These are phyloP conservation scores for Rubroboletus pulcherrimus DNA, from an alignment of 768 basidiomycete species.

Conservation along the genomic window DNA sequence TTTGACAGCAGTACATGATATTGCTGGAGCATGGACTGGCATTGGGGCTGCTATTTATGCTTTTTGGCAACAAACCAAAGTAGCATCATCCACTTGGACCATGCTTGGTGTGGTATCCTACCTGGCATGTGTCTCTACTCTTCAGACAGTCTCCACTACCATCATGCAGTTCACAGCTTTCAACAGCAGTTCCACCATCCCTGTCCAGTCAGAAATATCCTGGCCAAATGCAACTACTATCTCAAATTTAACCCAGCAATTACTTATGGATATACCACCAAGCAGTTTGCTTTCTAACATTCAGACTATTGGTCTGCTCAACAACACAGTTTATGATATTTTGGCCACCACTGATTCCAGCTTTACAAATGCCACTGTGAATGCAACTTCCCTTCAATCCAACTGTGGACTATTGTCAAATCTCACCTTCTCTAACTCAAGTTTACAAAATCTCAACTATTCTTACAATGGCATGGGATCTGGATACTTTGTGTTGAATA, in stretches of 20 bases:
- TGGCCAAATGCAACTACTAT: constrained; percentile 10
- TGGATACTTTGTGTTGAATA: neutral
- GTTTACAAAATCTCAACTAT: constrained; percentile 4
- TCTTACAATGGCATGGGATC: neutral
- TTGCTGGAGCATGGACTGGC: constrained; percentile 19
- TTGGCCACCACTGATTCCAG: neutral
- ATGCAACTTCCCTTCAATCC: constrained; percentile 9
- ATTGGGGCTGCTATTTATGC: constrained; percentile 16
- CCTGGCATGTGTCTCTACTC: constrained; percentile 13
- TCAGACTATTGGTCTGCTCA: constrained; percentile 3
- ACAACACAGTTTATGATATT: constrained; percentile 14
- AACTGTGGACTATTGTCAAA: constrained; percentile 11
- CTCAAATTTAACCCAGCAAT: no score
- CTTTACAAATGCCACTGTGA: constrained; percentile 4
- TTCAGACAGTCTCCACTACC: constrained; percentile 21
- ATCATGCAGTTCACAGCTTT: constrained; percentile 19
- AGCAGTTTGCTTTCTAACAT: neutral
- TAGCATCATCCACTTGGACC: constrained; percentile 8
- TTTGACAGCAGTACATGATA: constrained; percentile 20
- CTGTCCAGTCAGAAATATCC: neutral
- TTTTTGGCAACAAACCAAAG: constrained; percentile 15
- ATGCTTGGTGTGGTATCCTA: constrained; percentile 16
- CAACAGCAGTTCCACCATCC: neutral
- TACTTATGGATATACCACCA: no score
- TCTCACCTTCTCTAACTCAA: neutral